Base-by-base conservation (phyloP, 176 grass and related monocot species). In the Zoysia pacifica region DNA sequence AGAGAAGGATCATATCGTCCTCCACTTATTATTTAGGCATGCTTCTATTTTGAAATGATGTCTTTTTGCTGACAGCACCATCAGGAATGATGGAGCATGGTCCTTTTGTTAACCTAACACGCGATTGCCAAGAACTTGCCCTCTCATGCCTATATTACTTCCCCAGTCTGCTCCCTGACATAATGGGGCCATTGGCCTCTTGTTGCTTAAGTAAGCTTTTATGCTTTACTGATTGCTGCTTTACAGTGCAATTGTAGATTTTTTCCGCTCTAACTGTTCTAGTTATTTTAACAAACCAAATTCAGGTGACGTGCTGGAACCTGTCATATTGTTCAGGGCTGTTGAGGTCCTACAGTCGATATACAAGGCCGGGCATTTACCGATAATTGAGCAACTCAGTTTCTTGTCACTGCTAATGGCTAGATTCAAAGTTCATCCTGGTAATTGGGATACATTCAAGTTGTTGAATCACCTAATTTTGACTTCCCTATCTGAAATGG, bases 81-180 rank as follows among this genome's bases (percentile, higher is more conserved):
- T 81, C 67, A 86, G 91, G 83, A 83, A 70, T 39, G 18, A 53
- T 86, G 68, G 82, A 90, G 62, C 75, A 73, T 86, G 94, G 94
- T 41, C 81, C 84, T 72, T 97, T 97, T 66, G 46, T 90, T 78
- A 83, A 89, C 38, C 79, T 92, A 52, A 74, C 83, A 2, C 35
- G 5, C 5, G 91, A 92, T 56, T 92, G 91, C 85, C 87, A 97
- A 85, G 91, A 92, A 75, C 83, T 97, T 81, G 90, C 91, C 35
- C 73, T 90, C 48, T 90, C 84, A 75, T 92, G 91, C 74, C 89
- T 97, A 61, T 97, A 90, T 87, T 94, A 97, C 77, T 97, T 97
- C 75, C 90, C 91, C 54, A 87, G 56, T 72, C 72, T 94, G 78
- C 85, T 82, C 53, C 80, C 82, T 61, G 90, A 94, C 60, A 81